phyloP scores from a whole-genome alignment of 257 asterid genomes.

The Solanum lycopersicoides region DNA sequence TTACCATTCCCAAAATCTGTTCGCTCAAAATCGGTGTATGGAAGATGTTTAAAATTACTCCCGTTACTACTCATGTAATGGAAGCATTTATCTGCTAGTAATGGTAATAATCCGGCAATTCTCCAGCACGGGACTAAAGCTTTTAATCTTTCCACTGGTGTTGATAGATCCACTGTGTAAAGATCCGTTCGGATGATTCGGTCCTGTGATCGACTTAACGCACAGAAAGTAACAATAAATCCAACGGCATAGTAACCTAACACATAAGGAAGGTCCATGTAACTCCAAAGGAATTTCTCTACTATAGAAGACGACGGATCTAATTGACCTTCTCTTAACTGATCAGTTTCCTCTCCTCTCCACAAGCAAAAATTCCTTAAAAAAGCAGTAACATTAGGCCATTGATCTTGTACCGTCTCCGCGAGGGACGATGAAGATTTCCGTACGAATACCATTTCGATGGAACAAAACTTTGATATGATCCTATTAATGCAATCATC shows the following conservation, averaged over 20 bases:
- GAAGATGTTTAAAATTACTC: background rate
- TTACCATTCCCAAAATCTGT: constrained; percentile 22
- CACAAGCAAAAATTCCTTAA: constrained; percentile 30
- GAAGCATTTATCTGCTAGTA: constrained; percentile 25
- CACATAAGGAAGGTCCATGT: constrained; percentile 27
- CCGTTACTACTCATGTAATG: background rate
- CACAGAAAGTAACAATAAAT: constrained; percentile 28
- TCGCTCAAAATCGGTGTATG: constrained; percentile 28
- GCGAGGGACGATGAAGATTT: constrained; percentile 13
- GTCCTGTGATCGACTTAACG: constrained; percentile 26
- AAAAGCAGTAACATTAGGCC: constrained; percentile 33
- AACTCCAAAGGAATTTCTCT: constrained; percentile 33
- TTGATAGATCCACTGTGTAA: constrained; percentile 27
- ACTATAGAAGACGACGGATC: constrained; percentile 31
- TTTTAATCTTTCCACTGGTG: constrained; percentile 24
- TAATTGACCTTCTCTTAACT: constrained; percentile 24
- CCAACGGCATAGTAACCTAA: constrained; percentile 40
- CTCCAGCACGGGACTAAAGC: constrained; percentile 37
- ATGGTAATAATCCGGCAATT: constrained; percentile 27
- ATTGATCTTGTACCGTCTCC: constrained; percentile 22
- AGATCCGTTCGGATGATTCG: constrained; percentile 35
- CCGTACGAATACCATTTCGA: constrained; percentile 27
- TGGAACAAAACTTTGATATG: constrained; percentile 22
- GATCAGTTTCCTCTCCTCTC: constrained; percentile 42
- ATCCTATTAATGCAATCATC: constrained; percentile 36